Base-by-base conservation (phyloP, 2,329 filamentous ascomycete genomes). In the Trichoderma endophyticum region DNA sequence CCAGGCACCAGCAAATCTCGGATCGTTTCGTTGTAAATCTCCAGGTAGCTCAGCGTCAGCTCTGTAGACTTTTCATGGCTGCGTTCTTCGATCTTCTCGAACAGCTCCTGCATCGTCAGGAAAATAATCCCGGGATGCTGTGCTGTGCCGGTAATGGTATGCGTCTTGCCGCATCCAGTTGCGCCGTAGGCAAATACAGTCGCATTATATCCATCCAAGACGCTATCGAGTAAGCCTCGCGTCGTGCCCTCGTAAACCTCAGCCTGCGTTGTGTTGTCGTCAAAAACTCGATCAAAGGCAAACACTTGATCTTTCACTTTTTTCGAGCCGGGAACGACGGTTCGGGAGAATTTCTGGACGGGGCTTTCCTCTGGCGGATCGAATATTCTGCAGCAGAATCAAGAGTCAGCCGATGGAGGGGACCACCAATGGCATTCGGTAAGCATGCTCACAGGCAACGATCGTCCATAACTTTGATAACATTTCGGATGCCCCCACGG, bases 21-120 rank as follows among this genome's bases (percentile, higher is more conserved):
- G 77, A 99, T 99, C 0, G 95, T 98, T 84, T 99, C 96, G 80
- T 99, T 99, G 86, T 99, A 99, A 75, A 99, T 99, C 80, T 99
- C 96, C 48, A 99, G 87, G 78, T 98, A 99, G 0, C 95, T 98
- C 18, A 99, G 88, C 0, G 95, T 94, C 69, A 99, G 86, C 78
- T 98, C 96, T 4, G 94, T 96, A 32, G 90, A 86, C 82, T 98
- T 98, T 73, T 97, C 94, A 72, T 92, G 90, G 74, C 91, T 91
- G 69, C 93, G 84, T 71, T 98, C 96, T n/a, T 87, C 85, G 76
- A 99, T 97, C 81, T 95, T 93, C 83, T 99, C 96, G 79, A 99
- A 99, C 28, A 99, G 86, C 82, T 99, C 96, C 82, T 98, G 95
- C 95, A 99, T 99, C 1, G 96, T 98, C 77, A 99, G 84, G 83